Evolutionary conservation across 2,329 filamentous ascomycete genomes (phyloP).

Genomic region (Ambrosiella cleistominuta): DNA sequence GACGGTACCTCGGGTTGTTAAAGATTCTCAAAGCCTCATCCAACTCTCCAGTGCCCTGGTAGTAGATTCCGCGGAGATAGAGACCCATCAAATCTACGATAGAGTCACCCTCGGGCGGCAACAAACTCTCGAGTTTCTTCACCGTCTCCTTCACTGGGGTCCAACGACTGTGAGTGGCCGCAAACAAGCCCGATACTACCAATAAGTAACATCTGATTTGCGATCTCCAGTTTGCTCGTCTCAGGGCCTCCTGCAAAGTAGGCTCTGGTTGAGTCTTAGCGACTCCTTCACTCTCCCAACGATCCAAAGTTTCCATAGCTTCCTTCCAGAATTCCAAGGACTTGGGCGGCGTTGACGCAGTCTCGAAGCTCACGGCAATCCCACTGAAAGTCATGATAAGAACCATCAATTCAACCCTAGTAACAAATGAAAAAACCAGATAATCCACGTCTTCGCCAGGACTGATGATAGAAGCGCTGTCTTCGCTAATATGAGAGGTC

Average conservation of each 20-base stretch:
- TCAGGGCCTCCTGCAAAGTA: constrained; percentile 35
- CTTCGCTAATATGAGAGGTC: constrained; percentile 32
- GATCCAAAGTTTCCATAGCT: constrained; percentile 28
- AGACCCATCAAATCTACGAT: constrained; percentile 33
- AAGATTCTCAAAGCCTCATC: constrained; percentile 51
- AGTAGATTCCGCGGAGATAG: constrained; percentile 60
- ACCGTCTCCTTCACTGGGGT: constrained; percentile 41
- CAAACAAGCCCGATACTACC: constrained; percentile 52
- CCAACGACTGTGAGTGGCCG: constrained; percentile 56
- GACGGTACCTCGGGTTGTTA: constrained; percentile 39
- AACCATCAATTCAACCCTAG: constrained; percentile 38
- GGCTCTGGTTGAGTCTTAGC: constrained; percentile 9
- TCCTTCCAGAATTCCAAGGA: constrained; percentile 26
- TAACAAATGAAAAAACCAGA: constrained; percentile 42
- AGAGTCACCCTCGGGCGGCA: constrained; percentile 24
- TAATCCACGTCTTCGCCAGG: constrained; percentile 34
- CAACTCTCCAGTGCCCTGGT: constrained; percentile 61
- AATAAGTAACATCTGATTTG: constrained; percentile 51
- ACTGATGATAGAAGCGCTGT: constrained; percentile 37
- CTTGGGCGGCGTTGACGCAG: constrained; percentile 19
- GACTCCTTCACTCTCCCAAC: constrained; percentile 21
- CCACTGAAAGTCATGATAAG: constrained; percentile 39
- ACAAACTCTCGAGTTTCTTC: constrained; percentile 31
- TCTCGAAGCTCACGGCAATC: constrained; percentile 27
- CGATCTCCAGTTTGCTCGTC: constrained; percentile 44